Evolutionary conservation across 2,329 filamentous ascomycete genomes (phyloP), one percentile per base, ranked within the genome.

Genomic region (Alternaria angustiovoidea): DNA sequence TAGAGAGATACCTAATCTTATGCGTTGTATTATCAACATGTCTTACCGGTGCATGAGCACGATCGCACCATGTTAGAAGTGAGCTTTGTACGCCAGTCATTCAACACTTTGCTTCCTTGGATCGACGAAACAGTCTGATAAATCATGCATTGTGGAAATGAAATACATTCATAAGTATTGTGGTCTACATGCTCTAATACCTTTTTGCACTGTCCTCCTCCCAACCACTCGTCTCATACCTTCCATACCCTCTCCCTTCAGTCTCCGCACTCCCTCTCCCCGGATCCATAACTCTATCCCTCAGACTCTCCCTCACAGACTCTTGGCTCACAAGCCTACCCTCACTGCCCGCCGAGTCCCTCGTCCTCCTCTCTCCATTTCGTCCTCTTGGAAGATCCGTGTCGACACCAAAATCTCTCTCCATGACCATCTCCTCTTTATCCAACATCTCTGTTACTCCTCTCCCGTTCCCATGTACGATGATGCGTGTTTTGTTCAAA

Each of bases 381-480:
- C 51, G 44, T 7, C 43, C 46, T 49, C 54, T 20, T 9, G 22
- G 53, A 12, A 54, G 26, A 34, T 48, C 42, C 38, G 18, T n/a
- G 30, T 51, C 44, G 36, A 51, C 24, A 34, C 57, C 51, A 38
- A 63, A 61, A 24, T 51, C 51, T 4, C 64, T 43, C 38, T 57
- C 55, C 9, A 54, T 42, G 14, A 63, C 46, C 34, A 55, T 30
- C 16, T 61, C 63, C 49, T 75, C 73, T 51, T 75, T 75, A 39
- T 75, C 70, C 43, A 76, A 46, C 47, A 76, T 69, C 63, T 75
- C 73, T 2, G 70, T 75, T 2, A 76, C 74, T 9, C 74, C 73
- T 7, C 64, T 55, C 18, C 74, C 69, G 5, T 60, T 59, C 2
- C 71, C 73, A 57, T 75, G 72, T 60, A 76, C 63, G 22, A 75